These are phyloP conservation scores for Lentinula aciculospora DNA, from an alignment of 768 basidiomycete species.

Conservation along the genomic window DNA sequence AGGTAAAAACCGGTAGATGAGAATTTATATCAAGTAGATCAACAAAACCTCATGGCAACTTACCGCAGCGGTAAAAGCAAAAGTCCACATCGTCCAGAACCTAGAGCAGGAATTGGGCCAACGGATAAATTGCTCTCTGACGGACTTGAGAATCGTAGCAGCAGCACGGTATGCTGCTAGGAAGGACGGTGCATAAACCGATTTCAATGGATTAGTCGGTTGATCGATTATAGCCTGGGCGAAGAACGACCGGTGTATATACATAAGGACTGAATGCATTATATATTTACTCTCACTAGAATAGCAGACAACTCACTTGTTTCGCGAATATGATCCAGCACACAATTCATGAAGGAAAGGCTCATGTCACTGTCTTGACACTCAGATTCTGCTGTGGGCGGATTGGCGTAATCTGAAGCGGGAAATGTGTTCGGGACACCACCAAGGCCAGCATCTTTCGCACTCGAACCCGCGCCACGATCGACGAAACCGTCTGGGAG, in stretches of 20 bases:
- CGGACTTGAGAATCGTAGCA: constrained; percentile 47
- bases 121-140: constrained; percentile 40
- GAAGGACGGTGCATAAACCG: constrained; percentile 59
- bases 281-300: neutral
- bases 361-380: constrained; percentile 23
- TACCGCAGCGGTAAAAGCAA: constrained; percentile 50
- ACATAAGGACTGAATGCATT: constrained; percentile 41
- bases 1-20: no score
- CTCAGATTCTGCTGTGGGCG: neutral
- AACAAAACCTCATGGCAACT: no score
- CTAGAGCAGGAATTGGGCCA: constrained; percentile 44
- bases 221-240: constrained; percentile 68
- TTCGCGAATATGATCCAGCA: constrained; percentile 44
- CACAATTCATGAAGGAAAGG: constrained; percentile 37
- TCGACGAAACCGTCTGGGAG: constrained; percentile 42
- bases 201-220: constrained; percentile 61
- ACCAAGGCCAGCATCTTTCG: constrained; percentile 13
- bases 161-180: constrained; percentile 57
- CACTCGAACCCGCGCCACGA: neutral
- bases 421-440: constrained; percentile 5
- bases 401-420: constrained; percentile 8
- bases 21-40: no score
- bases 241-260: constrained; percentile 65
- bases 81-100: constrained; percentile 63
- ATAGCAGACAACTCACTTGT: constrained; percentile 25